Base-by-base conservation (phyloP, 176 grass and related monocot species). In the Paspalum notatum region DNA sequence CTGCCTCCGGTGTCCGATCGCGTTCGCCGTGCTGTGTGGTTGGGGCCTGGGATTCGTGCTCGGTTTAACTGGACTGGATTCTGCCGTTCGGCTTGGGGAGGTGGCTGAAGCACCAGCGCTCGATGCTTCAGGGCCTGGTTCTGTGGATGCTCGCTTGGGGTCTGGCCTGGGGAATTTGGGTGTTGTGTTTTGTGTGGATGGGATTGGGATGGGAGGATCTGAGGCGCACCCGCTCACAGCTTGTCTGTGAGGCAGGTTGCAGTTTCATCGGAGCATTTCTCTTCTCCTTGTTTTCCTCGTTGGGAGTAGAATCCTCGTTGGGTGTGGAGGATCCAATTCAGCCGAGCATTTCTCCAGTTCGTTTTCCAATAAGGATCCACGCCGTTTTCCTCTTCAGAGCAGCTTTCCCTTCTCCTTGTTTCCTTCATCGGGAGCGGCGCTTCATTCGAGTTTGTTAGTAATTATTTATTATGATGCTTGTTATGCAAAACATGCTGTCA, bases 1-100 rank as follows among this genome's bases (percentile, higher is more conserved):
- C 14, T 22, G 46, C 16, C 9, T 71, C 64, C 55, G 77, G 65
- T 78, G 12, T 66, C 76, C 56, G 67, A 42, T 62, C 47, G 59
- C 66, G 10, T 9, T 44, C 45, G 10, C 41, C 8, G 9, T 82
- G 69, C 32, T 53, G 60, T n/a, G 41, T 27, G 9, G 59, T 0
- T 5, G 58, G 21, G 17, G 68, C 40, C 47, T 17, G 84, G 17
- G 84, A 46, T 55, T 70, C 54, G 39, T 68, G 71, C 20, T 83
- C 14, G 20, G 20, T 71, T 72, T 50, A 7, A 18, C 66, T 55
- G 39, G 25, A 54, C 54, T 71, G 2, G 4, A 0, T 9, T 10
- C 9, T 0, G 47, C 59, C 5, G 24, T 62, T 62, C 4, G 4
- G 52, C 37, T 55, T 14, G 21, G 53, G 16, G 10, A 11, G 0